phyloP scores from a whole-genome alignment of 2,329 filamentous ascomycete species.

The Chrysosporium queenslandicum region DNA sequence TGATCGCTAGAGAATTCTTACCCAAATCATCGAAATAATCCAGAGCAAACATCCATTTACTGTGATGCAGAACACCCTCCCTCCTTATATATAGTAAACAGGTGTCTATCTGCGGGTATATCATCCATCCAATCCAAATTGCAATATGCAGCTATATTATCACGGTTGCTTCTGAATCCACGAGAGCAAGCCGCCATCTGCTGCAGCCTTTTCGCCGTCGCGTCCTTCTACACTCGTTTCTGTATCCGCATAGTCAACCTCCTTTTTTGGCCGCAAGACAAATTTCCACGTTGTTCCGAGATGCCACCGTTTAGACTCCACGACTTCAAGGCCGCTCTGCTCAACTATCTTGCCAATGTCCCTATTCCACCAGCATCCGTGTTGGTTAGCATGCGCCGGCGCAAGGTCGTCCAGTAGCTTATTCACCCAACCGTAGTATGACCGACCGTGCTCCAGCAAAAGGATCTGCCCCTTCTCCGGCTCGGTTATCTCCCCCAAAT shows the following conservation, averaged over 20 bases:
- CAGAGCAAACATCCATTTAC: too few species aligned
- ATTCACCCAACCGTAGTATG: conserved; percentile 40
- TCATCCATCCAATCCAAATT: neutral
- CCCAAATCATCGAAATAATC: too few species aligned
- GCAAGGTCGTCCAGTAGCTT: conserved; percentile 39
- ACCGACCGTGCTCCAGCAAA: conserved; percentile 42
- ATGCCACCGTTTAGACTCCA: conserved; percentile 39
- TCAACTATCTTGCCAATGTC: conserved; percentile 42
- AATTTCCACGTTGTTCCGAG: conserved; percentile 42
- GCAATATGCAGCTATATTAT: neutral
- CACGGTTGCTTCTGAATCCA: conserved; percentile 8
- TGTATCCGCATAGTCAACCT: neutral
- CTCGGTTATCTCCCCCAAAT: conserved; percentile 33
- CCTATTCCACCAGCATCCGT: conserved; percentile 46
- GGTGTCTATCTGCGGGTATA: neutral
- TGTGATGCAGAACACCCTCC: too few species aligned
- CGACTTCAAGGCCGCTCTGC: conserved; percentile 40
- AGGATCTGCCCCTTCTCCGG: conserved; percentile 35
- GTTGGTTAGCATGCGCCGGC: conserved; percentile 39
- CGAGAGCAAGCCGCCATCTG: neutral
- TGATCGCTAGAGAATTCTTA: too few species aligned
- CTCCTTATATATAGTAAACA: too few species aligned
- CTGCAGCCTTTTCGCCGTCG: neutral
- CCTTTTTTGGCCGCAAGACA: conserved; percentile 28
- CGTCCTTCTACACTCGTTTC: neutral